Conservation (phyloP, 192 early-diverging fungal genomes). For the Backusella mclennaniae region DNA sequence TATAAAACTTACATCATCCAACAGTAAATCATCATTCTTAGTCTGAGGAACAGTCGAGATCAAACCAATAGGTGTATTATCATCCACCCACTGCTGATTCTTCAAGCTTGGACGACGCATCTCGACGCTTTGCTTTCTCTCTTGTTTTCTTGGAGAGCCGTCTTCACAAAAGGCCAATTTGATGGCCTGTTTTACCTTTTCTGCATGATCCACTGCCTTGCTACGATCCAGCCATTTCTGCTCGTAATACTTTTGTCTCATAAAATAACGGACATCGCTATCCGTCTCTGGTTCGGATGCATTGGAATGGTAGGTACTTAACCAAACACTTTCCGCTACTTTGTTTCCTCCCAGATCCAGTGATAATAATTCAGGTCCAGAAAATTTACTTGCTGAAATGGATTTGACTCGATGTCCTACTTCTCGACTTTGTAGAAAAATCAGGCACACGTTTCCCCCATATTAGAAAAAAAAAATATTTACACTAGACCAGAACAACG, state of each 20-base stretch:
- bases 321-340: constrained; percentile 38
- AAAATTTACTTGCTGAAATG: constrained; percentile 56
- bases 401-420: constrained; percentile 63
- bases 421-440: constrained; percentile 45
- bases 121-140: not conserved
- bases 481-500: constrained; percentile 58
- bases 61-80: constrained; percentile 18
- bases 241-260: constrained; percentile 40
- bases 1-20: constrained; percentile 3
- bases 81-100: constrained; percentile 4
- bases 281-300: constrained; percentile 26
- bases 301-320: constrained; percentile 13
- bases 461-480: constrained; percentile 14
- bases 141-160: not conserved
- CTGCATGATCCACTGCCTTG: constrained; percentile 5
- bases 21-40: not conserved
- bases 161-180: constrained; percentile 19
- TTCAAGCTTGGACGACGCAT: not conserved
- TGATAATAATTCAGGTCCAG: constrained; percentile 42
- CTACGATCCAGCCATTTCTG: constrained; percentile 29
- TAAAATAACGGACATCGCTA: constrained; percentile 31
- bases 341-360: constrained; percentile 53
- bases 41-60: not conserved
- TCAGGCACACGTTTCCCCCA: not conserved
- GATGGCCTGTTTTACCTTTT: not conserved